phyloP scores from a whole-genome alignment of 2,329 filamentous ascomycete genomes.

The Cordyceps cateniannulata region DNA sequence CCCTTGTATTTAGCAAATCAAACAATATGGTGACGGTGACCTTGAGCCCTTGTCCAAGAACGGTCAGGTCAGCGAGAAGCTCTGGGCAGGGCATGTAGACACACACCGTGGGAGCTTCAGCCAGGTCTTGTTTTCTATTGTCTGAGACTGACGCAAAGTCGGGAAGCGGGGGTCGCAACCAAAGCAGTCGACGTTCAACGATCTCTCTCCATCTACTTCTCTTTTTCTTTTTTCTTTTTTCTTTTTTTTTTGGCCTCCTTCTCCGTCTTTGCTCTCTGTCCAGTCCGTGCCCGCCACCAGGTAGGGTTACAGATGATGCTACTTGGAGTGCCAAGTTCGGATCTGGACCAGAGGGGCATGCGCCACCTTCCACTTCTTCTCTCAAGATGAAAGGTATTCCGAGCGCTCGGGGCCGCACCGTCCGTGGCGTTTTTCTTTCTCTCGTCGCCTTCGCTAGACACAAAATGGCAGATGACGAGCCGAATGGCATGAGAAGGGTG shows the following conservation, averaged over 20 bases:
- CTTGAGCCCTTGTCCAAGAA: not conserved
- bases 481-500: not conserved
- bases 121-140: not conserved
- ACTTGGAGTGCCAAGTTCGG: not conserved
- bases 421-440: not conserved
- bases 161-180: not conserved
- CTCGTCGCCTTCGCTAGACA: not conserved
- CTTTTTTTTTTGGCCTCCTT: not conserved
- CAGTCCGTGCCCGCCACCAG: conserved; percentile 4
- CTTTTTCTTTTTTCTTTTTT: not conserved
- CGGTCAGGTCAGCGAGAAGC: not conserved
- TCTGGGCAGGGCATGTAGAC: too few species aligned
- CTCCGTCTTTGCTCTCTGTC: not conserved
- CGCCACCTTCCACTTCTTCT: not conserved
- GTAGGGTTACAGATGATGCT: conserved; percentile 3
- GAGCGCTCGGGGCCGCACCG: not conserved
- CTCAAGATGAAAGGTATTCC: not conserved
- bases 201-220: not conserved
- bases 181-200: not conserved
- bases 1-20: not conserved
- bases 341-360: conserved; percentile 6
- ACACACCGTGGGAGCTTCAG: not conserved
- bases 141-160: not conserved
- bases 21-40: not conserved
- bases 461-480: not conserved